Evolutionary conservation across 1,284 basidiomycete genomes (phyloP).

Genomic region (Naganishia albida): DNA sequence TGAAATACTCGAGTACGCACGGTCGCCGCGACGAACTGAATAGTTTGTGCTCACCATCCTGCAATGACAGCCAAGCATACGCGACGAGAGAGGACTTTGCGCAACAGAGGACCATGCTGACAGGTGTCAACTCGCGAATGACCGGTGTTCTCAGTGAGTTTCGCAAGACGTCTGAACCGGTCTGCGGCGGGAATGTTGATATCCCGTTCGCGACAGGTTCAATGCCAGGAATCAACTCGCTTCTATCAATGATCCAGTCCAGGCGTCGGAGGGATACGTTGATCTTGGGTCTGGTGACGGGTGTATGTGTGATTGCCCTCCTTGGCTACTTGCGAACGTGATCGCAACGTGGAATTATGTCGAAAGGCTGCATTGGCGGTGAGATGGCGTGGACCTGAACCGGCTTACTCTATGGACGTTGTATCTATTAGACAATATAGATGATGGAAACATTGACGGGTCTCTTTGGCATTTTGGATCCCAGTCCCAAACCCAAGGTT

Average conservation of each 20-base stretch:
- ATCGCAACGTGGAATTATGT: neutral
- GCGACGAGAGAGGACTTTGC: conserved; percentile 93
- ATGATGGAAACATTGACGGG: neutral
- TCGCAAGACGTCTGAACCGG: too few species aligned
- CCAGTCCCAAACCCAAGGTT: conserved; percentile 2
- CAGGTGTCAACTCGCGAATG: conserved; percentile 80
- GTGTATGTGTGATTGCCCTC: conserved; percentile 75
- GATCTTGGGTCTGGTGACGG: conserved; percentile 83
- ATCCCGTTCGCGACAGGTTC: conserved; percentile 59
- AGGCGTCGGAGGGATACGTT: conserved; percentile 85
- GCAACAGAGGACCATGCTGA: conserved; percentile 74
- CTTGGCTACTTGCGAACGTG: conserved; percentile 65
- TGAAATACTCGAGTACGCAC: conserved; percentile 75
- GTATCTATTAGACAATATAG: neutral
- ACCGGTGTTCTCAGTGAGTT: conserved; percentile 72
- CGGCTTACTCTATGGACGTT: neutral
- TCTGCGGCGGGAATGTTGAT: neutral
- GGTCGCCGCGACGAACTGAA: neutral
- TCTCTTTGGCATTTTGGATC: neutral
- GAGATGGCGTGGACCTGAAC: neutral
- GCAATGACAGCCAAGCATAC: conserved; percentile 79
- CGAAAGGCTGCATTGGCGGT: conserved; percentile 51
- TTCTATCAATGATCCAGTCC: conserved; percentile 88
- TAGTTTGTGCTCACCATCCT: neutral
- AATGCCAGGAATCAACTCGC: conserved; percentile 89